phyloP scores from a whole-genome alignment of 2,329 filamentous ascomycete species.

The Pseudocercospora musae region DNA sequence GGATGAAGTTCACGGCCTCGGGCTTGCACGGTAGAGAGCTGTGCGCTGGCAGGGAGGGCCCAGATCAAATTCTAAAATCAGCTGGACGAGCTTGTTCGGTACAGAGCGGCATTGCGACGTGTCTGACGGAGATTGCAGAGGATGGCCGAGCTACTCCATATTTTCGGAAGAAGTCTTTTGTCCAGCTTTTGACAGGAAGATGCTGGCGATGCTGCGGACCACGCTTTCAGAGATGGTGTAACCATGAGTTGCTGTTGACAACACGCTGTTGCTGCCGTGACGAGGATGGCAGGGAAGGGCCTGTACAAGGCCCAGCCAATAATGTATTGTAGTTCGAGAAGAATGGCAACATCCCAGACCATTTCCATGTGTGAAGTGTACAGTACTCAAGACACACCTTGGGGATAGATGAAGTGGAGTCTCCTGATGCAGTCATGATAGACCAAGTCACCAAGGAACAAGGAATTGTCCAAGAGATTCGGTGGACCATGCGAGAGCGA shows the following conservation, averaged over 20 bases:
- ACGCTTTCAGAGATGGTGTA: too few relatives aligned
- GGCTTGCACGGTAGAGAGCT: neutral
- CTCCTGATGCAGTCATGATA: too few relatives aligned
- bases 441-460: too few relatives aligned
- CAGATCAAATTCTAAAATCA: neutral
- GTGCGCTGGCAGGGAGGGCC: neutral
- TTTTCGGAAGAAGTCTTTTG: neutral
- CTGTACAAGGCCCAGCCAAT: neutral
- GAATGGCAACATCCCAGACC: neutral
- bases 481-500: too few relatives aligned
- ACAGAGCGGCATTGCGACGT: neutral
- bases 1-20: neutral
- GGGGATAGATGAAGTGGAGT: too few relatives aligned
- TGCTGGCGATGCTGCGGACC: neutral
- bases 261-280: too few relatives aligned
- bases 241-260: too few relatives aligned
- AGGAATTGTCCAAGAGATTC: too few relatives aligned
- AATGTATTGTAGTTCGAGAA: neutral
- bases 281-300: neutral
- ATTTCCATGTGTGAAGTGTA: neutral
- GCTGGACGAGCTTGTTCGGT: neutral
- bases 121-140: neutral
- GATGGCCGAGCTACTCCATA: conserved; percentile 1
- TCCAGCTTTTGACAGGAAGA: neutral
- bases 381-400: too few relatives aligned